phyloP scores from a whole-genome alignment of 805 yeast species.

The Pichia kluyveri region DNA sequence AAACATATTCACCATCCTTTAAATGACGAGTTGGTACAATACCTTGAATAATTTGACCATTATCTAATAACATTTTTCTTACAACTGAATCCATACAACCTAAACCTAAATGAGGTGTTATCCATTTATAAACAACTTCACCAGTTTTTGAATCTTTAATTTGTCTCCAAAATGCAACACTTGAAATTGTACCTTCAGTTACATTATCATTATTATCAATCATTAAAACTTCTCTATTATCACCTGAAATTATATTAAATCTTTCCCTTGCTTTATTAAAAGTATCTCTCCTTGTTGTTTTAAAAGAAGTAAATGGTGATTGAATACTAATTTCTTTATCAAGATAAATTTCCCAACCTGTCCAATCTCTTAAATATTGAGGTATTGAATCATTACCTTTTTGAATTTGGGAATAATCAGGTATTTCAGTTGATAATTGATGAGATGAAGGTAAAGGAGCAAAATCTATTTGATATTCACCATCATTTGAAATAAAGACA shows the following conservation, averaged over 20 bases:
- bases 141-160: conserved; percentile 21
- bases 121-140: conserved; percentile 42
- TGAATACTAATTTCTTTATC: conserved; percentile 44
- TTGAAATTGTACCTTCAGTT: conserved; percentile 79
- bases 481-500: conserved; percentile 28
- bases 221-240: conserved; percentile 53
- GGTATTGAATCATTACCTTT: not conserved
- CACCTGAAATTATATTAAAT: conserved; percentile 25
- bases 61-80: conserved; percentile 50
- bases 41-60: conserved; percentile 14
- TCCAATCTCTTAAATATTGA: conserved; percentile 3
- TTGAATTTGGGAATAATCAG: conserved; percentile 2
- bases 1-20: conserved; percentile 53
- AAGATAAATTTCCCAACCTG: conserved; percentile 52
- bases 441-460: conserved; percentile 12
- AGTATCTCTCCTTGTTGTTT: conserved; percentile 65
- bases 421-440: conserved; percentile 1
- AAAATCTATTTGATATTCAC: conserved; percentile 26
- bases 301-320: conserved; percentile 78
- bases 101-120: conserved; percentile 67
- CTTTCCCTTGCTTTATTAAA: conserved; percentile 57
- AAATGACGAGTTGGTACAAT: conserved; percentile 36
- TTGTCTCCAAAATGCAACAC: conserved; percentile 53
- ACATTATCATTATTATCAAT: conserved; percentile 51
- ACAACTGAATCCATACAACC: conserved; percentile 86